A percentile compares a stretch with the other conserved stretches of the same genome.
phyloP scores from a whole-genome alignment of 2,329 filamentous ascomycete species.

The Capronia americana region DNA sequence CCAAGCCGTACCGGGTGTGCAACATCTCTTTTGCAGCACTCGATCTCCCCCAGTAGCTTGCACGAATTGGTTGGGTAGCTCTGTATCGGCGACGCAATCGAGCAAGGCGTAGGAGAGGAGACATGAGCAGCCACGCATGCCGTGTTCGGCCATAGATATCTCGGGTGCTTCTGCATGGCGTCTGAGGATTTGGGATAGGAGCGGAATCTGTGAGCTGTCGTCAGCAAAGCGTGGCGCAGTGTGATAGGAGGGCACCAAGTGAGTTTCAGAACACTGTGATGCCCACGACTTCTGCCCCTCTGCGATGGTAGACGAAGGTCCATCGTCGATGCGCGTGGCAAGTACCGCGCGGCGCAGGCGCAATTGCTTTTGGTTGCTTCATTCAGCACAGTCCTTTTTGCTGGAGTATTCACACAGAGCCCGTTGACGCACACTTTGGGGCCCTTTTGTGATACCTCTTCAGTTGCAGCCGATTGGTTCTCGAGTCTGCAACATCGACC shows the following conservation, averaged over 20 bases:
- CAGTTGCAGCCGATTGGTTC: neutral
- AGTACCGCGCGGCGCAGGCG: neutral
- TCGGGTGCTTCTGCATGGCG: neutral
- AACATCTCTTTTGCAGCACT: neutral
- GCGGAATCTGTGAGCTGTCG: neutral
- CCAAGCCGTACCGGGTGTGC: neutral
- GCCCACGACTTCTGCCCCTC: neutral
- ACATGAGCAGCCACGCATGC: neutral
- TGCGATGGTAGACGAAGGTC: neutral
- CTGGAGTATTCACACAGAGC: neutral
- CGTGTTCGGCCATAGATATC: neutral
- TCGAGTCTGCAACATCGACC: neutral
- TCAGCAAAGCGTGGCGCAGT: constrained; percentile 15
- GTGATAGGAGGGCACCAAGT: constrained; percentile 11
- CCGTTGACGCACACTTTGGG: neutral
- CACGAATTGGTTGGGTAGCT: neutral
- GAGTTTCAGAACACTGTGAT: neutral
- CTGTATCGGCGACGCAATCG: neutral
- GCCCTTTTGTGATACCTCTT: neutral
- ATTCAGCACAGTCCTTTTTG: constrained; percentile 1
- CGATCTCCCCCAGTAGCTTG: neutral
- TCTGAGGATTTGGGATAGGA: neutral
- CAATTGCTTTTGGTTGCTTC: constrained; percentile 1
- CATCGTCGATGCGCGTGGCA: neutral
- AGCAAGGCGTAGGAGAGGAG: neutral